phyloP scores from a whole-genome alignment of 192 early-diverging fungal species.

The Powellomyces hirtus region DNA sequence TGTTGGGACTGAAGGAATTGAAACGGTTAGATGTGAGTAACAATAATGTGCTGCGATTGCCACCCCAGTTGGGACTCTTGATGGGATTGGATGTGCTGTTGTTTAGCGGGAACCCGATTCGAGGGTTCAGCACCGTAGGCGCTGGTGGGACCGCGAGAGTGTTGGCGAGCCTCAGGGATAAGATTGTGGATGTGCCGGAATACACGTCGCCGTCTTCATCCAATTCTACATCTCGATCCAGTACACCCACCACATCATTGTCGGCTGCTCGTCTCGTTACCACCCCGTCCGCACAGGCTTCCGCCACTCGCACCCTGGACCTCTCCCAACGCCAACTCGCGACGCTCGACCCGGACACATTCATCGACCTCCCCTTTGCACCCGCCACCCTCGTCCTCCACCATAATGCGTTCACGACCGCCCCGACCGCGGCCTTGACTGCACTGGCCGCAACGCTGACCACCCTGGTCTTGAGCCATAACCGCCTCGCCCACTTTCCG shows the following conservation, averaged over 20 bases:
- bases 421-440: background rate
- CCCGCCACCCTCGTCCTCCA: constrained; percentile 16
- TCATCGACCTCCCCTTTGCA: background rate
- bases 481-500: background rate
- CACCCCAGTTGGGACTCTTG: constrained; percentile 29
- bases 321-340: constrained; percentile 9
- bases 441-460: constrained; percentile 1
- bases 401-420: constrained; percentile 14
- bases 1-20: constrained; percentile 35
- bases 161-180: constrained; percentile 5
- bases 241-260: background rate
- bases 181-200: background rate
- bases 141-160: constrained; percentile 30
- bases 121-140: constrained; percentile 21
- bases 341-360: background rate
- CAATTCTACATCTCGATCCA: background rate
- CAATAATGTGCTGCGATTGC: constrained; percentile 35
- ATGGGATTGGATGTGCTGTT: constrained; percentile 7
- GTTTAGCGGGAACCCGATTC: constrained; percentile 30
- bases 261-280: background rate
- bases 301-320: constrained; percentile 18
- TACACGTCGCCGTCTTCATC: background rate
- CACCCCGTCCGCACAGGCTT: constrained; percentile 6
- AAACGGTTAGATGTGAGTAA: constrained; percentile 45
- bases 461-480: constrained; percentile 10